phyloP scores from a whole-genome alignment of 768 basidiomycete species.

The Russula foetens region DNA sequence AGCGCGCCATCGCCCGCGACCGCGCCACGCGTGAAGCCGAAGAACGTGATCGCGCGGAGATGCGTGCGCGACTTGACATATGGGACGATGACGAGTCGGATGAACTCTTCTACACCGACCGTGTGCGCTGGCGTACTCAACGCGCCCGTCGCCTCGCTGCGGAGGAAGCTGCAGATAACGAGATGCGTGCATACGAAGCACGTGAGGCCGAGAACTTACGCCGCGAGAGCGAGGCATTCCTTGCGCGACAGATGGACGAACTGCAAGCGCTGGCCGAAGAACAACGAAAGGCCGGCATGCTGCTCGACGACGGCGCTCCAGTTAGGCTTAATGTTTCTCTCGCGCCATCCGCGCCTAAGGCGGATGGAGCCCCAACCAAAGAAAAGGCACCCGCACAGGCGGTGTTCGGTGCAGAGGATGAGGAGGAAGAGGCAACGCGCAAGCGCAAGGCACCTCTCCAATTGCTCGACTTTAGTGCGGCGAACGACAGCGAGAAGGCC shows the following conservation, averaged over 20 bases:
- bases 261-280: slow-evolving; percentile 88
- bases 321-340: slow-evolving; percentile 79
- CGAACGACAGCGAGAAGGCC: slow-evolving; percentile 70
- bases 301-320: slow-evolving; percentile 87
- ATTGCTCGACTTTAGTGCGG: slow-evolving; percentile 82
- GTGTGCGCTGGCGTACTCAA: slow-evolving; percentile 79
- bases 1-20: slow-evolving; percentile 68
- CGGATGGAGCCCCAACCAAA: slow-evolving; percentile 34
- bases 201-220: slow-evolving; percentile 83
- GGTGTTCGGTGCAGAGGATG: slow-evolving; percentile 80
- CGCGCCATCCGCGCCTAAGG: slow-evolving; percentile 34
- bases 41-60: slow-evolving; percentile 71
- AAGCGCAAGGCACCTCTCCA: slow-evolving; percentile 83
- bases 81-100: slow-evolving; percentile 94
- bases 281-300: slow-evolving; percentile 82
- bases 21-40: slow-evolving; percentile 66
- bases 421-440: slow-evolving; percentile 70
- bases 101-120: slow-evolving; percentile 87
- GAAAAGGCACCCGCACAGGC: slow-evolving; percentile 39
- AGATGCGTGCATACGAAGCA: slow-evolving; percentile 74
- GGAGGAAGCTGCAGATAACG: slow-evolving; percentile 79
- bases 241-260: slow-evolving; percentile 92
- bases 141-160: slow-evolving; percentile 61
- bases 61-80: slow-evolving; percentile 72
- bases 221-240: slow-evolving; percentile 87